Conservation (phyloP, 208 protist genomes). For the Entamoeba invadens region DNA sequence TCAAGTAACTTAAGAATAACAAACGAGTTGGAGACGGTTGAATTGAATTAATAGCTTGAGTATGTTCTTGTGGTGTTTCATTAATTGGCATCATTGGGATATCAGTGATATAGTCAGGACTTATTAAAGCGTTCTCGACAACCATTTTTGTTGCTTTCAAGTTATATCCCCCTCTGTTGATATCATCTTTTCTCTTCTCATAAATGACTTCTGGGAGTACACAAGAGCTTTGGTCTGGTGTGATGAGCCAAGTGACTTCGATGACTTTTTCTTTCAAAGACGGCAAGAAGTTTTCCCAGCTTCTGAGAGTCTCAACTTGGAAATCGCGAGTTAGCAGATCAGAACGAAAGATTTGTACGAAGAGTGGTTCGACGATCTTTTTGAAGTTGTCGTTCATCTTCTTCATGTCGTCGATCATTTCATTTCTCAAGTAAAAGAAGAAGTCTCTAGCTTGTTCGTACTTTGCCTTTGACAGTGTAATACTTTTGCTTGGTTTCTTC, state of each 20-base stretch:
- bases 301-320: neutral
- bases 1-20: neutral
- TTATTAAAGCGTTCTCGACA: neutral
- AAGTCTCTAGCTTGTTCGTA: neutral
- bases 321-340: neutral
- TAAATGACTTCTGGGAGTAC: neutral
- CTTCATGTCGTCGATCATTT: neutral
- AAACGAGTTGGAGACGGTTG: too few relatives aligned
- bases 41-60: too few relatives aligned
- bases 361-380: neutral
- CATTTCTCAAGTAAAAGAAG: neutral
- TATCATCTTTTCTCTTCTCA: neutral
- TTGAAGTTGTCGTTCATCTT: neutral
- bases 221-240: neutral
- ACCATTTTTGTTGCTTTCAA: neutral
- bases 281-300: neutral
- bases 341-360: neutral
- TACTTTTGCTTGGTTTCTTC: neutral
- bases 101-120: neutral
- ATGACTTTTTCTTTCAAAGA: neutral
- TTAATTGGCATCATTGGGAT: neutral
- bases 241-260: neutral
- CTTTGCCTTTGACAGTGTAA: neutral
- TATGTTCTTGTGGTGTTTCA: too few relatives aligned
- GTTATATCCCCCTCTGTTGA: neutral